A percentile compares a stretch with the other conserved stretches of the same genome.
phyloP scores from a whole-genome alignment of 495 filamentous ascomycete species.

The Pseudoneurospora amorphoporcata region DNA sequence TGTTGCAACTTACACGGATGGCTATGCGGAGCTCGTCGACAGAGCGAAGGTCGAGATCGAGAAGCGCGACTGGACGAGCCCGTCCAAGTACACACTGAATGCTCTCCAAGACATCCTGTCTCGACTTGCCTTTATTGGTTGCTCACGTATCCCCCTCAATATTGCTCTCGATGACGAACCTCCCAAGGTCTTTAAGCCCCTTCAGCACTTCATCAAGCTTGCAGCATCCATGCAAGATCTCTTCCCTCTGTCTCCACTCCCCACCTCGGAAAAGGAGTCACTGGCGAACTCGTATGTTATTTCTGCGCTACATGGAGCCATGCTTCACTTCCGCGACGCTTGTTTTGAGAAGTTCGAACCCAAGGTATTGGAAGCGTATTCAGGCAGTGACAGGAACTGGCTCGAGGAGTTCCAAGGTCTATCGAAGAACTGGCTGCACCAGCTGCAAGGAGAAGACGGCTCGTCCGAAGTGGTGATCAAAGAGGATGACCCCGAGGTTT shows the following conservation, averaged over 20 bases:
- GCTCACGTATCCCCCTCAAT: conserved; percentile 17
- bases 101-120: conserved; percentile 19
- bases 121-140: conserved; percentile 24
- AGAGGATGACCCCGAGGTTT: conserved; percentile 15
- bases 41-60: conserved; percentile 16
- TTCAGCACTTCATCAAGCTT: conserved; percentile 18
- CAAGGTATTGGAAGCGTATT: conserved; percentile 3
- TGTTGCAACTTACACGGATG: conserved; percentile 25
- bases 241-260: conserved; percentile 13
- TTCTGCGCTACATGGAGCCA: conserved; percentile 15
- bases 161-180: conserved; percentile 1
- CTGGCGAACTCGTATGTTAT: conserved; percentile 15
- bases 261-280: not conserved
- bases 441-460: not conserved
- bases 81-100: conserved; percentile 16
- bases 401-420: conserved; percentile 10
- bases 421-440: conserved; percentile 12
- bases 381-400: conserved; percentile 13
- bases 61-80: conserved; percentile 18
- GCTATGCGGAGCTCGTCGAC: conserved; percentile 16
- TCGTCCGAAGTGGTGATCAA: not conserved
- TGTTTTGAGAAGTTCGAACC: conserved; percentile 13
- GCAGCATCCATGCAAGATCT: conserved; percentile 13
- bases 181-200: conserved; percentile 8
- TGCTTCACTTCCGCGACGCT: conserved; percentile 23